A percentile compares a stretch with the other conserved stretches of the same genome.
These are phyloP conservation scores for Mycena galericulata DNA, from an alignment of 768 basidiomycete genomes.

Conservation along the genomic window DNA sequence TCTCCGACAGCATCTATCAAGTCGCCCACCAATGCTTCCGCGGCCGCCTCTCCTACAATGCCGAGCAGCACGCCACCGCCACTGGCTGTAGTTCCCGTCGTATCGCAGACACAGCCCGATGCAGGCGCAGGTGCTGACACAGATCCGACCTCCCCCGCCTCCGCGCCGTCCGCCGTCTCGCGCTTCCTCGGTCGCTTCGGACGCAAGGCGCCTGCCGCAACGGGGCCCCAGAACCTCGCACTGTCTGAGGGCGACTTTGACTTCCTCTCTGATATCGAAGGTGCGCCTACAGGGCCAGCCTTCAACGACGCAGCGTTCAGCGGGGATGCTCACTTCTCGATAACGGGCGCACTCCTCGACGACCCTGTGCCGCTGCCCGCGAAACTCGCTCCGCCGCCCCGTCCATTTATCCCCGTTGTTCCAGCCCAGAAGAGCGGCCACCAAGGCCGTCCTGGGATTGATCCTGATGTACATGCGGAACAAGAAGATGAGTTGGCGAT, in stretches of 20 bases:
- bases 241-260: slow-evolving; percentile 86
- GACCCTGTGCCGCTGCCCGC: slow-evolving; percentile 56
- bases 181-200: slow-evolving; percentile 86
- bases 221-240: slow-evolving; percentile 64
- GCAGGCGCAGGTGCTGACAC: slow-evolving; percentile 36
- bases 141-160: slow-evolving; percentile 28
- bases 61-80: slow-evolving; percentile 31
- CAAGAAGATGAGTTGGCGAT: slow-evolving; percentile 28
- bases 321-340: slow-evolving; percentile 7
- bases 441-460: slow-evolving; percentile 10
- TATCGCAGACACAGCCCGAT: slow-evolving; percentile 21
- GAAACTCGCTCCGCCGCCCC: slow-evolving; percentile 62
- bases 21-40: slow-evolving; percentile 29
- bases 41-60: slow-evolving; percentile 28
- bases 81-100: slow-evolving; percentile 21
- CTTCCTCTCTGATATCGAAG: slow-evolving; percentile 74
- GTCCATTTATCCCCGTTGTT: slow-evolving; percentile 42
- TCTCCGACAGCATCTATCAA: slow-evolving; percentile 35
- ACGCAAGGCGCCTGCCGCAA: slow-evolving; percentile 51
- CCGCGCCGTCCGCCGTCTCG: slow-evolving; percentile 78
- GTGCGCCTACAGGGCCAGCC: not conserved
- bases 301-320: not conserved
- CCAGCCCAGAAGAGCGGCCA: not conserved
- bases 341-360: slow-evolving; percentile 26
- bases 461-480: not conserved